Percentiles rank a stretch among this genome's conserved stretches.
Conservation (phyloP, 129 eudicot species). For the Mikania micrantha region DNA sequence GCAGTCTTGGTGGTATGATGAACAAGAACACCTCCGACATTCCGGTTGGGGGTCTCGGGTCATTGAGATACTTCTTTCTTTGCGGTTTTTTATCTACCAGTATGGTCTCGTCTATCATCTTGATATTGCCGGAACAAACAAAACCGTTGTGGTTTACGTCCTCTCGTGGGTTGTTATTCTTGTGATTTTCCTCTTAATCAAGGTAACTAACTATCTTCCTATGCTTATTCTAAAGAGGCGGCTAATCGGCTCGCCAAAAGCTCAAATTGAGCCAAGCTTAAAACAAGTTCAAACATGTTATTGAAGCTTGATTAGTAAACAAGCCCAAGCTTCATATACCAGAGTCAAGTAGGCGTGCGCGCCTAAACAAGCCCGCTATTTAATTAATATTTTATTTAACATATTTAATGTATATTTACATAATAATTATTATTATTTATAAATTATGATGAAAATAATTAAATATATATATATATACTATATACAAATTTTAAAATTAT, state of each 20-base stretch:
- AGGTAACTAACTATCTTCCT: constrained; percentile 44
- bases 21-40: constrained; percentile 70
- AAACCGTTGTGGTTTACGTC: constrained; percentile 62
- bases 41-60: constrained; percentile 60
- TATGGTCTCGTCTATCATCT: constrained; percentile 93
- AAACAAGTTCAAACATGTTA: no score
- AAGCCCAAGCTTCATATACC: no score
- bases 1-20: constrained; percentile 99
- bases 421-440: no score
- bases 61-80: constrained; percentile 71
- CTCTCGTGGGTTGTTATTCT: constrained; percentile 95
- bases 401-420: no score
- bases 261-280: no score
- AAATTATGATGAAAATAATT: no score
- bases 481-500: no score
- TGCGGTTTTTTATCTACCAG: constrained; percentile 82
- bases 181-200: constrained; percentile 61
- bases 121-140: constrained; percentile 61
- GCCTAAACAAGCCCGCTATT: no score
- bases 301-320: no score
- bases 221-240: background rate
- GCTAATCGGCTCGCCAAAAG: background rate
- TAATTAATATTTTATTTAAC: no score
- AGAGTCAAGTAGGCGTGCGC: no score
- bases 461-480: no score